These are phyloP conservation scores for Funneliformis geosporum DNA, from an alignment of 192 early-diverging fungal species.

Conservation along the genomic window DNA sequence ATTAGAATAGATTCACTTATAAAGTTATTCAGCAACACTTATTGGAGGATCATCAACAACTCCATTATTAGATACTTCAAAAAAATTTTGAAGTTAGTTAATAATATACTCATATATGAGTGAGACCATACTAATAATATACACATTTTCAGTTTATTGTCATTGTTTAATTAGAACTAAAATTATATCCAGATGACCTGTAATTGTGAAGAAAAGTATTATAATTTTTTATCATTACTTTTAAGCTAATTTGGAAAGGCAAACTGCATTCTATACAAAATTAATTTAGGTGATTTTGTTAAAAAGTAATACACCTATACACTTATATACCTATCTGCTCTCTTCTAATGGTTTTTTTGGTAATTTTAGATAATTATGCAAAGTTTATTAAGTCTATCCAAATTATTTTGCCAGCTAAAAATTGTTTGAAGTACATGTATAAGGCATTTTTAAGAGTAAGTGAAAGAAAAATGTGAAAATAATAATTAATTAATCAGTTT, in stretches of 20 bases:
- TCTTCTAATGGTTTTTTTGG: no score
- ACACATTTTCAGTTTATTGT: conserved; percentile 14
- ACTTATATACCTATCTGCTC: no score
- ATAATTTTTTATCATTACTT: conserved; percentile 14
- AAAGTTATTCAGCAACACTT: not conserved
- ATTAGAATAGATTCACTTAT: conserved; percentile 7
- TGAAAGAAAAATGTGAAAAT: no score
- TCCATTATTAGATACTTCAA: not conserved
- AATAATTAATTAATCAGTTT: no score
- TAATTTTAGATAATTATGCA: no score
- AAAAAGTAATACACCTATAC: no score
- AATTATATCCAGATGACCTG: conserved; percentile 10
- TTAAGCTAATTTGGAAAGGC: conserved; percentile 15
- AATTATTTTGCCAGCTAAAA: no score
- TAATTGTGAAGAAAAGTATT: conserved; percentile 12
- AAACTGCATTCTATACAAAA: conserved; percentile 29
- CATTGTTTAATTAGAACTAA: not conserved
- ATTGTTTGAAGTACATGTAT: no score
- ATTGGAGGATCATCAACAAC: not conserved
- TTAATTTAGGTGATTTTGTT: no score
- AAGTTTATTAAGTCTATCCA: no score
- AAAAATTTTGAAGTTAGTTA: not conserved
- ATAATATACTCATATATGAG: not conserved
- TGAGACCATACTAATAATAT: conserved; percentile 13
- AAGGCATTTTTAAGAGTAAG: no score